phyloP scores from a whole-genome alignment of 1,284 basidiomycete genomes.

The Phylloporus sp. region DNA sequence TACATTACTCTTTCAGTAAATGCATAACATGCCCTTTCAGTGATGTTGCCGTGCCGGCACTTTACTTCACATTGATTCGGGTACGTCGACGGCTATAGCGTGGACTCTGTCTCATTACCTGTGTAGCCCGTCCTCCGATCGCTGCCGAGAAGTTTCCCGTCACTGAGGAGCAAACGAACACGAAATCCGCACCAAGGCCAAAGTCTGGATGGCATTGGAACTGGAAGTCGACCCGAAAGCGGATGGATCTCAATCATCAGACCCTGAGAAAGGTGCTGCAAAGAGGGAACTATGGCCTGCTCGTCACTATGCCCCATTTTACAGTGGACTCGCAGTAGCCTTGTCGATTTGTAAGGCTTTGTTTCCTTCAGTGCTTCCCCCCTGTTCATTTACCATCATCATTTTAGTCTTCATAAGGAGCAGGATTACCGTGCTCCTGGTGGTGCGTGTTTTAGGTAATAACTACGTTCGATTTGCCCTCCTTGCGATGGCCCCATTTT shows the following conservation, averaged over 20 bases:
- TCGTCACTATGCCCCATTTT: constrained; percentile 78
- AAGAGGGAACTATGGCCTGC: constrained; percentile 55
- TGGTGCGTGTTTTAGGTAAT: constrained; percentile 74
- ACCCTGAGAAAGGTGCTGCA: constrained; percentile 51
- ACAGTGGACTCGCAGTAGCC: constrained; percentile 73
- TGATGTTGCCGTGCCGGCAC: constrained; percentile 96
- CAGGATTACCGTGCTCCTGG: constrained; percentile 58
- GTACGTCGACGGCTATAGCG: constrained; percentile 47
- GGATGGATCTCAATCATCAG: constrained; percentile 21
- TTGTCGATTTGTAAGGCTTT: constrained; percentile 60
- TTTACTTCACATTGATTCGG: constrained; percentile 97
- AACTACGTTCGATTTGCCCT: constrained; percentile 67
- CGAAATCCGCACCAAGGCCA: constrained; percentile 15
- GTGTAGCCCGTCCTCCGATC: constrained; percentile 90
- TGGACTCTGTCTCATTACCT: constrained; percentile 9
- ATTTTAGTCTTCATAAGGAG: constrained; percentile 62
- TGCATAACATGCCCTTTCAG: constrained; percentile 42
- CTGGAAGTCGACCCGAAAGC: constrained; percentile 37
- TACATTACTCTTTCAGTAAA: constrained; percentile 17
- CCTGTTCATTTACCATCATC: constrained; percentile 1
- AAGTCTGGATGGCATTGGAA: constrained; percentile 31
- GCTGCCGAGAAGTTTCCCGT: constrained; percentile 55
- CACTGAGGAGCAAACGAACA: constrained; percentile 33
- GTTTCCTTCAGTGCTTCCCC: constrained; percentile 18
- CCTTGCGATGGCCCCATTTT: constrained; percentile 65